Percentiles rank a stretch among this genome's conserved stretches.
Conservation (phyloP, 176 grass and related monocot genomes). For the Phoenix dactylifera region DNA sequence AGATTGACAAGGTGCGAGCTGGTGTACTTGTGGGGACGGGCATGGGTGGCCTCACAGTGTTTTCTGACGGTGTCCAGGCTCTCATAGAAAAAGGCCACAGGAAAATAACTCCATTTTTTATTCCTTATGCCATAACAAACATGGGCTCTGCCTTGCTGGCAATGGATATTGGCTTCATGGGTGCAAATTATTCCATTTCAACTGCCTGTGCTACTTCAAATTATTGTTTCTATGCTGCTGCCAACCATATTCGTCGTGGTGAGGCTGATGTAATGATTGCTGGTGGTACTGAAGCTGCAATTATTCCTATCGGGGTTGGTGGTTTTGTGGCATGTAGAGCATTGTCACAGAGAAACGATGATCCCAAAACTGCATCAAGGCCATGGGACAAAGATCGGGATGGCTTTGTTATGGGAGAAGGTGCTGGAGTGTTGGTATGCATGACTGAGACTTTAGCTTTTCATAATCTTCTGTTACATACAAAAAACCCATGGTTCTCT, state of each 20-base stretch:
- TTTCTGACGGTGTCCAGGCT: conserved; percentile 92
- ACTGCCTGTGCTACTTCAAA: conserved; percentile 98
- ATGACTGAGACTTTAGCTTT: conserved; percentile 7
- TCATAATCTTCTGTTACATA: no score
- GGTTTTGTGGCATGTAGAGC: conserved; percentile 97
- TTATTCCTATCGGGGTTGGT: conserved; percentile 95
- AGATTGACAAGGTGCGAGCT: conserved; percentile 80
- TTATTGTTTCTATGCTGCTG: conserved; percentile 94
- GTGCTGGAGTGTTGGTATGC: conserved; percentile 87
- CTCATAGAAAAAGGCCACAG: conserved; percentile 84
- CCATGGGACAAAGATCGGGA: conserved; percentile 94
- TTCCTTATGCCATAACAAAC: conserved; percentile 95
- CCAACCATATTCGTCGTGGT: conserved; percentile 89
- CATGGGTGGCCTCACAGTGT: conserved; percentile 93
- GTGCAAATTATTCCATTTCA: conserved; percentile 94
- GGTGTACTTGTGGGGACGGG: conserved; percentile 96
- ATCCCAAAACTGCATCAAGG: conserved; percentile 95
- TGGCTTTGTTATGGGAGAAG: conserved; percentile 99
- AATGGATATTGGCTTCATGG: conserved; percentile 98
- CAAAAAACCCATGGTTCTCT: no score
- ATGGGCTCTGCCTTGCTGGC: conserved; percentile 91
- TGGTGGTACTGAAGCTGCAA: conserved; percentile 92
- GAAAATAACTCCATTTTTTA: conserved; percentile 98
- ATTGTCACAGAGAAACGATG: conserved; percentile 96
- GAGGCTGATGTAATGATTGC: conserved; percentile 94